A percentile compares a stretch with the other conserved stretches of the same genome.
These are phyloP conservation scores for Gentiana straminea DNA, from an alignment of 257 asterid genomes.

Conservation along the genomic window DNA sequence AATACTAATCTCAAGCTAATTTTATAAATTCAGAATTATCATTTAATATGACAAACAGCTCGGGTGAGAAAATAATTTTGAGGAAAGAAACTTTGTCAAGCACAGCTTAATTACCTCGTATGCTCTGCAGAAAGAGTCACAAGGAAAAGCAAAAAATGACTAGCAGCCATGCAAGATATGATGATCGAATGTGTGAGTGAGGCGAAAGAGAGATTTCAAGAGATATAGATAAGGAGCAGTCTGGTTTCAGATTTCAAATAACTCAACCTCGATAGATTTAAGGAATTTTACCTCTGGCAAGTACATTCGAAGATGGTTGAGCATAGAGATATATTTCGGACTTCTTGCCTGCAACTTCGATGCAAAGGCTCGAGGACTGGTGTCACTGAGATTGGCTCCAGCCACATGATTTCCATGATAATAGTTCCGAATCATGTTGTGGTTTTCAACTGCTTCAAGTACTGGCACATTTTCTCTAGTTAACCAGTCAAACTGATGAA, in stretches of 20 bases:
- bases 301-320: constrained; percentile 93
- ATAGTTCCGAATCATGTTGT: constrained; percentile 59
- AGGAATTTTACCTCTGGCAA: constrained; percentile 77
- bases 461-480: constrained; percentile 95
- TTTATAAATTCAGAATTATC: too few relatives aligned
- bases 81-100: neutral
- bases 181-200: neutral
- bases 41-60: too few relatives aligned
- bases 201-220: neutral
- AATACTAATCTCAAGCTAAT: too few relatives aligned
- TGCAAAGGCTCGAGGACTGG: constrained; percentile 72
- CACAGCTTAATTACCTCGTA: neutral
- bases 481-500: constrained; percentile 97
- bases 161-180: constrained; percentile 2
- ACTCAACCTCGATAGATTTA: neutral
- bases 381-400: constrained; percentile 72
- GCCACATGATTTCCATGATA: constrained; percentile 90
- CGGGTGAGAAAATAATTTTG: neutral
- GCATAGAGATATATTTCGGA: constrained; percentile 85
- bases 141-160: neutral
- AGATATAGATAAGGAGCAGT: neutral
- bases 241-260: neutral
- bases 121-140: too few relatives aligned
- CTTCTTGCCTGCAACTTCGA: constrained; percentile 91
- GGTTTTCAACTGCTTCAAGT: constrained; percentile 95